phyloP scores from a whole-genome alignment of 2,329 filamentous ascomycete genomes.

The Aaosphaeria arxii region DNA sequence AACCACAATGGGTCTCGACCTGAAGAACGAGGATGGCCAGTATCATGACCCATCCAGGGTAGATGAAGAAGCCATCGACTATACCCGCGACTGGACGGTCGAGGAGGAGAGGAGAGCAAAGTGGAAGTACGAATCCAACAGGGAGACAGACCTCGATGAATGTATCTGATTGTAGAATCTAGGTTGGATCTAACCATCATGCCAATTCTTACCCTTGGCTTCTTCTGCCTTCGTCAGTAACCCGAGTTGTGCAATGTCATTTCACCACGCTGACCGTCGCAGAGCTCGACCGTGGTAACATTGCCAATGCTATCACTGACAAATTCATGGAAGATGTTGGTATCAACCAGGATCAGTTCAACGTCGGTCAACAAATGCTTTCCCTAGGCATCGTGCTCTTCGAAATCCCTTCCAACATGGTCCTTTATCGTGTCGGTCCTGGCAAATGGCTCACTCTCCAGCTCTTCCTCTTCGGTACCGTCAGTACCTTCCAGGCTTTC shows the following conservation, averaged over 20 bases:
- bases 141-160: background rate
- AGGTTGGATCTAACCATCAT: slow-evolving; percentile 22
- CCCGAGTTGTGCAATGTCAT: slow-evolving; percentile 21
- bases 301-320: slow-evolving; percentile 29
- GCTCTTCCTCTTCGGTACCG: slow-evolving; percentile 40
- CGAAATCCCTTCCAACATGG: slow-evolving; percentile 41
- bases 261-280: background rate
- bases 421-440: slow-evolving; percentile 35
- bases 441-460: slow-evolving; percentile 39
- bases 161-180: background rate
- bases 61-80: slow-evolving; percentile 1
- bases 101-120: slow-evolving; percentile 28
- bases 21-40: slow-evolving; percentile 2
- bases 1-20: no score
- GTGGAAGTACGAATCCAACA: slow-evolving; percentile 21
- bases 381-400: slow-evolving; percentile 72
- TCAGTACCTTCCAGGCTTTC: slow-evolving; percentile 64
- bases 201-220: slow-evolving; percentile 31
- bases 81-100: slow-evolving; percentile 18
- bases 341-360: slow-evolving; percentile 23
- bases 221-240: slow-evolving; percentile 33
- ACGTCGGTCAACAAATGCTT: slow-evolving; percentile 52
- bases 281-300: slow-evolving; percentile 43
- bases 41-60: background rate
- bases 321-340: slow-evolving; percentile 21